These are phyloP conservation scores for Xylaria castorea DNA, from an alignment of 495 filamentous ascomycete genomes.

Conservation along the genomic window DNA sequence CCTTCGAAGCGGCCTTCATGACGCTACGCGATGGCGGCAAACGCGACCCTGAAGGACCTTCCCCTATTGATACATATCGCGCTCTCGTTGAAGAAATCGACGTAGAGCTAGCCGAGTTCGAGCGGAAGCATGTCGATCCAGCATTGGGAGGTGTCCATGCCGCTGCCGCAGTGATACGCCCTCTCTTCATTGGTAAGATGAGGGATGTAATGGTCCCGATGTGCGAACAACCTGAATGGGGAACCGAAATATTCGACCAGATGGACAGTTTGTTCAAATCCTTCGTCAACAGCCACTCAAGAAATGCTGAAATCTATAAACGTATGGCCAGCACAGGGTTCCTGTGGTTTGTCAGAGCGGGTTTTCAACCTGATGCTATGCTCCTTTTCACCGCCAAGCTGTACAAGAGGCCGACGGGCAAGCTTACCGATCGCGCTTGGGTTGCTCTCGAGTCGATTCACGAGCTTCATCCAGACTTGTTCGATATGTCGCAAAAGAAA, in stretches of 20 bases:
- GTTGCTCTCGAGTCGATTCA: slow-evolving; percentile 45
- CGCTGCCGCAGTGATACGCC: slow-evolving; percentile 53
- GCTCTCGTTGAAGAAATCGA: slow-evolving; percentile 51
- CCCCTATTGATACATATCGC: slow-evolving; percentile 53
- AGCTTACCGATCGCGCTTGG: slow-evolving; percentile 57
- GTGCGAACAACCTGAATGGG: slow-evolving; percentile 45
- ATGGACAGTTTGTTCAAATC: slow-evolving; percentile 54
- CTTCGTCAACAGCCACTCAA: slow-evolving; percentile 45
- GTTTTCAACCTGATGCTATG: slow-evolving; percentile 57
- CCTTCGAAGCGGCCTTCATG: slow-evolving; percentile 49
- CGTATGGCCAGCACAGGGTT: slow-evolving; percentile 46
- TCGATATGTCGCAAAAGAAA: slow-evolving; percentile 49
- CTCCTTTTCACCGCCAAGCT: slow-evolving; percentile 56
- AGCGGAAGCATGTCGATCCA: slow-evolving; percentile 61
- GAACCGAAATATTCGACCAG: slow-evolving; percentile 36
- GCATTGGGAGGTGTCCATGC: slow-evolving; percentile 62
- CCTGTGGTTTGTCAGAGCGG: slow-evolving; percentile 51
- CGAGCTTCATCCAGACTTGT: slow-evolving; percentile 48
- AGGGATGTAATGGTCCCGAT: slow-evolving; percentile 45
- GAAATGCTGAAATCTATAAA: slow-evolving; percentile 45
- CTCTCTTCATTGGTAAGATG: slow-evolving; percentile 49
- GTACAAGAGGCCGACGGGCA: slow-evolving; percentile 51
- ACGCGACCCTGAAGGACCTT: slow-evolving; percentile 1
- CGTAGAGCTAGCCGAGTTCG: slow-evolving; percentile 49
- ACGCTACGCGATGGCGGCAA: slow-evolving; percentile 35